These are phyloP conservation scores for Punica granatum DNA, from an alignment of 345 rosid species.

Conservation along the genomic window DNA sequence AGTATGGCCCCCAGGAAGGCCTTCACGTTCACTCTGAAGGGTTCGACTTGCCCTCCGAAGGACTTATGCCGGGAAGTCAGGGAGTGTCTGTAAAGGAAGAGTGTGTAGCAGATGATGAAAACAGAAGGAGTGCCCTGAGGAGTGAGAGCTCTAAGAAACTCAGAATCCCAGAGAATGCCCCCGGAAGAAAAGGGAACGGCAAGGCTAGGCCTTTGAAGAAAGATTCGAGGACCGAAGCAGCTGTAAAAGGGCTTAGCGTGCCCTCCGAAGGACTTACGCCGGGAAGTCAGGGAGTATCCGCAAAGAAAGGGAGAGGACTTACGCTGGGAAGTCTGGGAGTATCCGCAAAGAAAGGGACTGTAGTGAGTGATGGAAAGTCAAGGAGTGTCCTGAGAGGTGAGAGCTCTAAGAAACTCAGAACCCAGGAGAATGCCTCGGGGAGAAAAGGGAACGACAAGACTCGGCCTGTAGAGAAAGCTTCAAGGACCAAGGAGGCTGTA, in stretches of 20 bases:
- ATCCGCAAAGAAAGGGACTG: slow-evolving; percentile 1
- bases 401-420: not conserved
- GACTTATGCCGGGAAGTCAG: not conserved
- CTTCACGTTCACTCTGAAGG: not conserved
- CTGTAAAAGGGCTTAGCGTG: too few species aligned
- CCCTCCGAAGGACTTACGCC: too few species aligned
- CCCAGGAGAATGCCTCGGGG: not conserved
- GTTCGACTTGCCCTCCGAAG: too few species aligned
- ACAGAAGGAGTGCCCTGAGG: slow-evolving; percentile 7
- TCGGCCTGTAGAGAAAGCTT: not conserved
- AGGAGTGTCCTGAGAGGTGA: slow-evolving; percentile 10
- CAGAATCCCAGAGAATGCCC: not conserved
- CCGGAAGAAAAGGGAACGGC: too few species aligned
- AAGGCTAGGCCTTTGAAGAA: too few species aligned
- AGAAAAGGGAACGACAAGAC: slow-evolving; percentile 6
- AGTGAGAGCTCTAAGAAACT: slow-evolving; percentile 3
- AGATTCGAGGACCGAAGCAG: too few species aligned
- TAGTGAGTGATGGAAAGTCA: not conserved
- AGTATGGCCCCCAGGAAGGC: slow-evolving; percentile 13
- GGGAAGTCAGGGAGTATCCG: not conserved
- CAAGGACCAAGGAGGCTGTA: slow-evolving; percentile 6
- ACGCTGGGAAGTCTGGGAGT: not conserved
- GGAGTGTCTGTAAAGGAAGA: not conserved
- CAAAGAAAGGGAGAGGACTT: slow-evolving; percentile 5
- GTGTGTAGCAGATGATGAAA: slow-evolving; percentile 1